Conservation (phyloP, 176 grass and related monocot species). For the Raddia distichophylla region DNA sequence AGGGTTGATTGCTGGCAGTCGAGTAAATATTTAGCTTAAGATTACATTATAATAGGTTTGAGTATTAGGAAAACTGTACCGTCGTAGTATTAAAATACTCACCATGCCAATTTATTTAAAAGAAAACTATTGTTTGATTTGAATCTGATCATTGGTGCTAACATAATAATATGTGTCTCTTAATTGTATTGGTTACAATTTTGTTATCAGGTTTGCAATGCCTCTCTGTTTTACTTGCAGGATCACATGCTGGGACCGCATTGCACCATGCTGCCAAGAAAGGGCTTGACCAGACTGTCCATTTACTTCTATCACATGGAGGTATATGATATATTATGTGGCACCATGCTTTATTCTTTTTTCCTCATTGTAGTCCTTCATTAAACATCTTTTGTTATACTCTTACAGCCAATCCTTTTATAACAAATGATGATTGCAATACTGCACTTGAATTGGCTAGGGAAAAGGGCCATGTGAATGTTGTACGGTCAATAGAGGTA, state of each 20-base stretch:
- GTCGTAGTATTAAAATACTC: neutral
- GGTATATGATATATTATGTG: slow-evolving; percentile 43
- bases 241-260: slow-evolving; percentile 75
- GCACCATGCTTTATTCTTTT: neutral
- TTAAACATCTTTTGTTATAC: slow-evolving; percentile 12
- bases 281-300: slow-evolving; percentile 70
- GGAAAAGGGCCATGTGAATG: slow-evolving; percentile 89
- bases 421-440: slow-evolving; percentile 87
- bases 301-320: slow-evolving; percentile 86
- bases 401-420: slow-evolving; percentile 80
- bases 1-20: neutral
- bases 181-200: neutral
- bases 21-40: neutral
- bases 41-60: neutral
- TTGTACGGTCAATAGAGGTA: slow-evolving; percentile 95
- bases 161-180: neutral
- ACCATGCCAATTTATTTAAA: neutral
- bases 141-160: slow-evolving; percentile 9
- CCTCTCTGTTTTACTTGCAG: slow-evolving; percentile 34
- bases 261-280: slow-evolving; percentile 98
- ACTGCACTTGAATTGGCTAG: slow-evolving; percentile 94
- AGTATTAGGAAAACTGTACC: neutral
- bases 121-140: neutral
- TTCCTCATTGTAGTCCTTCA: neutral
- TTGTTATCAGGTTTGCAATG: neutral